These are phyloP conservation scores for Hypomyces perniciosus DNA, from an alignment of 2,329 filamentous ascomycete genomes.

Conservation along the genomic window DNA sequence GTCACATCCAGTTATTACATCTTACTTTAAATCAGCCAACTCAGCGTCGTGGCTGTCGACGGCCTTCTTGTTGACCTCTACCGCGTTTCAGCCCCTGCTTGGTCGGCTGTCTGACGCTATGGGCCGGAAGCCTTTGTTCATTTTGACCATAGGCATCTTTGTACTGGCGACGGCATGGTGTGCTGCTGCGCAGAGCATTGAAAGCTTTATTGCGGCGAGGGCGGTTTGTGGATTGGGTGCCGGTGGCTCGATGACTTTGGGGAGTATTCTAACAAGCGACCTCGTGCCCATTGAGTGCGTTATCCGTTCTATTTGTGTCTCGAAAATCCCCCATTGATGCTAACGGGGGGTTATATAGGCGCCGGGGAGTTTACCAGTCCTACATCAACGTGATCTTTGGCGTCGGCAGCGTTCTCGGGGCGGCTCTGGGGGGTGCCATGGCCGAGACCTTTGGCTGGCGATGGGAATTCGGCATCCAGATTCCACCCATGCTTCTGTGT, in stretches of 20 bases:
- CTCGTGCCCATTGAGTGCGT: conserved; percentile 64
- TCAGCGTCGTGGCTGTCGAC: conserved; percentile 79
- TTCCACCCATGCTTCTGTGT: conserved; percentile 44
- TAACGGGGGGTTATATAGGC: conserved; percentile 19
- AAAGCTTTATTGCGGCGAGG: conserved; percentile 64
- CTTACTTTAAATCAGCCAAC: conserved; percentile 71
- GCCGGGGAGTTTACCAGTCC: conserved; percentile 65
- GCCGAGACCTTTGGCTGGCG: conserved; percentile 67
- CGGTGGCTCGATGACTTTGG: conserved; percentile 63
- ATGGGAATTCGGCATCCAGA: conserved; percentile 62
- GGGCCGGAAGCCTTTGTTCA: conserved; percentile 61
- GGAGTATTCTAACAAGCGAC: conserved; percentile 66
- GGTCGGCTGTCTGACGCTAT: conserved; percentile 69
- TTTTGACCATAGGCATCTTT: conserved; percentile 59
- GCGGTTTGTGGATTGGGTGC: conserved; percentile 68
- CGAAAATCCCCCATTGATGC: too few relatives aligned
- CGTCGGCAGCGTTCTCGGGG: conserved; percentile 52
- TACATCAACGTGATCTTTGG: conserved; percentile 63
- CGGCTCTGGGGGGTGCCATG: conserved; percentile 63
- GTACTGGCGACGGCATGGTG: conserved; percentile 62
- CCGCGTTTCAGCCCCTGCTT: conserved; percentile 68
- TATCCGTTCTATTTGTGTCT: not conserved
- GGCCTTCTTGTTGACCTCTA: conserved; percentile 69
- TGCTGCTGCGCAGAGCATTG: conserved; percentile 58
- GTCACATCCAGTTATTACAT: conserved; percentile 74